phyloP scores from a whole-genome alignment of 805 yeast genomes.

The Barnettozyma salicaria region DNA sequence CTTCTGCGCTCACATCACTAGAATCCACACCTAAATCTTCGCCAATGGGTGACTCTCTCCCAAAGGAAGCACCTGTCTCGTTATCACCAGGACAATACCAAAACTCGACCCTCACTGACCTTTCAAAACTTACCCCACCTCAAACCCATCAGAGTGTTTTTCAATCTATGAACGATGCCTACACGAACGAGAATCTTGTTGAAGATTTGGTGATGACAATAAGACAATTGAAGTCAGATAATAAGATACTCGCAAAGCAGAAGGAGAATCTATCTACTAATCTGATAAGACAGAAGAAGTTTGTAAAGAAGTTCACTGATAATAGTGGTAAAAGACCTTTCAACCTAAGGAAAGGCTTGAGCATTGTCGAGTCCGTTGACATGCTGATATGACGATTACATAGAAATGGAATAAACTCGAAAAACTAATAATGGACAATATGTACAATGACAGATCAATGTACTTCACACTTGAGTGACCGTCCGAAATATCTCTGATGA shows the following conservation, averaged over 20 bases:
- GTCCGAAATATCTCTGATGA: too few species aligned
- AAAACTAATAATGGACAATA: too few species aligned
- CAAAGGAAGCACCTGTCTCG: background rate
- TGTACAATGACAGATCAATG: too few species aligned
- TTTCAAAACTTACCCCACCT: conserved; percentile 6
- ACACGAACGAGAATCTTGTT: conserved; percentile 14
- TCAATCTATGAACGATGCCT: background rate
- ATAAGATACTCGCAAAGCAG: conserved; percentile 11
- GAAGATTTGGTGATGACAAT: conserved; percentile 20
- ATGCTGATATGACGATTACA: conserved; percentile 13
- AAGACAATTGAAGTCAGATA: conserved; percentile 15
- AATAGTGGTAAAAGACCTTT: conserved; percentile 10
- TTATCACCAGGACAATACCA: background rate
- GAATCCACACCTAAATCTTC: conserved; percentile 11
- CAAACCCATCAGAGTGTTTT: conserved; percentile 2
- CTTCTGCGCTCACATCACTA: conserved; percentile 6
- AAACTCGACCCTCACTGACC: too few species aligned
- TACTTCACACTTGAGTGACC: too few species aligned
- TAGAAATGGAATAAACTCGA: too few species aligned
- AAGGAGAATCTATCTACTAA: conserved; percentile 8
- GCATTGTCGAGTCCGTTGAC: conserved; percentile 19
- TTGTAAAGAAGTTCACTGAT: conserved; percentile 17
- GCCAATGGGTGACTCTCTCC: background rate
- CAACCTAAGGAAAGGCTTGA: conserved; percentile 18
- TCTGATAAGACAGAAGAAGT: conserved; percentile 16